Evolutionary conservation across 805 yeast genomes (phyloP).

Genomic region (Kluyveromyces nonfermentans): DNA sequence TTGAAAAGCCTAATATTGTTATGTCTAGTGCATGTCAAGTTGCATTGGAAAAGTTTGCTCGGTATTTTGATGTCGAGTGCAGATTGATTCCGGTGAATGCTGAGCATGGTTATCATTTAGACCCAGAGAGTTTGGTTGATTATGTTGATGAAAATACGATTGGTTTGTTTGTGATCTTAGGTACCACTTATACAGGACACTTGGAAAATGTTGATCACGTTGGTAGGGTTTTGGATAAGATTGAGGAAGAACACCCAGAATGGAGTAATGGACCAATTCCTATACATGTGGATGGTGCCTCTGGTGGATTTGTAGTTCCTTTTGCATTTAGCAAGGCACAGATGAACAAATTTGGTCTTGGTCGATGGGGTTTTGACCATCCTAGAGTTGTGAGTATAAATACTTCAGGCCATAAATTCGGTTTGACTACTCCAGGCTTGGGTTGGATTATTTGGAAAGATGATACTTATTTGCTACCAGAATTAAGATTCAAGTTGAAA

Average conservation of each 20-base stretch:
- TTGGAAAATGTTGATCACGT: conserved; percentile 68
- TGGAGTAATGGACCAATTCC: conserved; percentile 46
- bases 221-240: conserved; percentile 54
- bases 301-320: conserved; percentile 87
- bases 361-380: conserved; percentile 68
- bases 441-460: conserved; percentile 90
- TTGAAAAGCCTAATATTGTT: conserved; percentile 66
- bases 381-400: conserved; percentile 77
- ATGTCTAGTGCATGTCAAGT: conserved; percentile 94
- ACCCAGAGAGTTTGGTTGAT: conserved; percentile 47
- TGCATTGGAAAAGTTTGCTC: conserved; percentile 87
- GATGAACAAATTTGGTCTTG: conserved; percentile 12
- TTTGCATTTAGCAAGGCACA: conserved; percentile 62
- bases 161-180: conserved; percentile 80
- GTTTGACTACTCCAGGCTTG: conserved; percentile 80
- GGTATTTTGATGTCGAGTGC: conserved; percentile 87
- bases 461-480: conserved; percentile 52
- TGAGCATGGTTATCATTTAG: conserved; percentile 55
- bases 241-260: conserved; percentile 33
- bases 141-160: conserved; percentile 84
- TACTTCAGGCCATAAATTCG: conserved; percentile 90
- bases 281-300: conserved; percentile 90
- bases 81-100: conserved; percentile 60
- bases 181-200: conserved; percentile 90
- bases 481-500: conserved; percentile 65